These are phyloP conservation scores for Xylariales sp. DNA, from an alignment of 2,329 filamentous ascomycete genomes.

Conservation along the genomic window DNA sequence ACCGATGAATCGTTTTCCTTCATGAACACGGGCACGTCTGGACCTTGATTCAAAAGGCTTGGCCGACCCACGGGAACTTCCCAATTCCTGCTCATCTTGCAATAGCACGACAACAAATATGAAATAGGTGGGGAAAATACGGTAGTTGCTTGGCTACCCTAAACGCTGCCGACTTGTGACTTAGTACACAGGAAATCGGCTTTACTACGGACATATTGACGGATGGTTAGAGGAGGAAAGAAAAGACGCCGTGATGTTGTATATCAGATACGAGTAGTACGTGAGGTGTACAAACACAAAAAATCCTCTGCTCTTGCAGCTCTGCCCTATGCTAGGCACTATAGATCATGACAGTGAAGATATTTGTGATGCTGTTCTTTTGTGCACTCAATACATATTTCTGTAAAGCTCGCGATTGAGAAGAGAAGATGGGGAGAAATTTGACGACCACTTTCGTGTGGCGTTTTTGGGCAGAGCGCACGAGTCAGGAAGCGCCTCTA, in stretches of 20 bases:
- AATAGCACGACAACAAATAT: conserved; percentile 13
- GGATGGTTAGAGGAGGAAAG: conserved; percentile 10
- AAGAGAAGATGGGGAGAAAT: not conserved
- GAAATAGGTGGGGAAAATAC: not conserved
- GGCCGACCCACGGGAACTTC: not conserved
- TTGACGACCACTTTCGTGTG: no score
- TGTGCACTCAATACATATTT: not conserved
- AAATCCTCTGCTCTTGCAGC: conserved; percentile 28
- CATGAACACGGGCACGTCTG: conserved; percentile 45
- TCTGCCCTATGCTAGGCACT: not conserved
- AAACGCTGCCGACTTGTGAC: not conserved
- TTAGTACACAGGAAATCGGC: conserved; percentile 18
- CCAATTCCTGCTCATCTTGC: not conserved
- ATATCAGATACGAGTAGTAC: conserved; percentile 24
- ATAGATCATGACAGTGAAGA: not conserved
- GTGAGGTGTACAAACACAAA: conserved; percentile 21
- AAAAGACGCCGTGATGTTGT: conserved; percentile 16
- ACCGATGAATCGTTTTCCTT: conserved; percentile 49
- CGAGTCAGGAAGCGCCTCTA: conserved; percentile 1
- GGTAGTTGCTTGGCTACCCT: not conserved
- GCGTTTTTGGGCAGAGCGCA: not conserved
- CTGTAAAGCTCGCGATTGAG: no score
- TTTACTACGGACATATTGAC: conserved; percentile 26
- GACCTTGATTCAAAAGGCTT: conserved; percentile 30
- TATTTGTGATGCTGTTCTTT: not conserved